Percentiles rank a stretch among this genome's conserved stretches.
phyloP scores from a whole-genome alignment of 352 stramenopile species.

The Phytophthora pistaciae region DNA sequence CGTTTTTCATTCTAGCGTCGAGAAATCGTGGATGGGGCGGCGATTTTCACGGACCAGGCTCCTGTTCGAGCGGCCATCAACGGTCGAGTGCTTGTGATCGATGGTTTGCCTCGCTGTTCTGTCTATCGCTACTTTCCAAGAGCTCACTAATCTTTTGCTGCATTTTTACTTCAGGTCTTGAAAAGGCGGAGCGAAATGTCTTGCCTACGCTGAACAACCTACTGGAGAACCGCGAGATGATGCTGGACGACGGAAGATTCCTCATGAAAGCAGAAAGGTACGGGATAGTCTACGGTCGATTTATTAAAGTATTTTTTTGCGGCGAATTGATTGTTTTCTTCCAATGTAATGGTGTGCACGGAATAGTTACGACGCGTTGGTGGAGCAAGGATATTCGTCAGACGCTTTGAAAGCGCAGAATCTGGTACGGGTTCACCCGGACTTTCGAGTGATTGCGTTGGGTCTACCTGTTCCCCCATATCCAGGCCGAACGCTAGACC shows the following conservation, averaged over 20 bases:
- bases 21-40: conserved; percentile 75
- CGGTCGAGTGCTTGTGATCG: conserved; percentile 94
- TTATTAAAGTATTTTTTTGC: not conserved
- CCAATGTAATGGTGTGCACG: not conserved
- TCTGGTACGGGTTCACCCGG: conserved; percentile 86
- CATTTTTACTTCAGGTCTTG: conserved; percentile 61
- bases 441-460: conserved; percentile 95
- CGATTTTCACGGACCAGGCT: conserved; percentile 92
- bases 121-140: not conserved
- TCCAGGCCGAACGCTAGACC: conserved; percentile 85
- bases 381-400: conserved; percentile 60
- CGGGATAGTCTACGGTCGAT: not conserved
- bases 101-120: conserved; percentile 58
- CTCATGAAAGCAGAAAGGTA: conserved; percentile 91
- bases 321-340: not conserved
- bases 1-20: conserved; percentile 45
- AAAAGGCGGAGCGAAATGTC: conserved; percentile 97
- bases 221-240: conserved; percentile 96
- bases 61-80: conserved; percentile 94
- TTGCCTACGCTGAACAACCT: conserved; percentile 98
- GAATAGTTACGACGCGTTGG: conserved; percentile 67
- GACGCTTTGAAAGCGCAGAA: conserved; percentile 65
- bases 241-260: conserved; percentile 94
- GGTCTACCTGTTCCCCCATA: conserved; percentile 90
- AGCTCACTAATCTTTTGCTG: not conserved